These are phyloP conservation scores for Paraphaeosphaeria sporulosa DNA, from an alignment of 2,329 filamentous ascomycete species.

Conservation along the genomic window DNA sequence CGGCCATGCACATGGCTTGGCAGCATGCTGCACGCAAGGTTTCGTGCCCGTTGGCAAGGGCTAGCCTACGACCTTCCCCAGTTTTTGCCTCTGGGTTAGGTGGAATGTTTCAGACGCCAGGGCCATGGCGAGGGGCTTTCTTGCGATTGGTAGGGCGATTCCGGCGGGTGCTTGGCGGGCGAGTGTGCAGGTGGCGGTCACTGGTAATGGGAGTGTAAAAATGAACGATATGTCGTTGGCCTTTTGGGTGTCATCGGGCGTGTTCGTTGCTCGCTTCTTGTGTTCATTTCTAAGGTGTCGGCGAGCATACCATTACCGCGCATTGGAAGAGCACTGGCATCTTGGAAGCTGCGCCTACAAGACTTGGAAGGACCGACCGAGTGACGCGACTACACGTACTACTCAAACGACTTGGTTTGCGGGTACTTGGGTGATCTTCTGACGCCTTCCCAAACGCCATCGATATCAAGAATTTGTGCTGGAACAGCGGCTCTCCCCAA, in stretches of 20 bases:
- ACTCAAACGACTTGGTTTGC: too few species aligned
- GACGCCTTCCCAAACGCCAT: too few species aligned
- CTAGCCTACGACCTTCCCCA: background rate
- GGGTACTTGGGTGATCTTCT: too few species aligned
- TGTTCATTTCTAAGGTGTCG: too few species aligned
- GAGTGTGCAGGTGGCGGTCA: too few species aligned
- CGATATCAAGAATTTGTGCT: background rate
- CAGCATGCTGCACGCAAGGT: background rate
- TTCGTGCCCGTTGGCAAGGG: background rate
- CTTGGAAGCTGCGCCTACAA: background rate
- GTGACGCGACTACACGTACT: too few species aligned
- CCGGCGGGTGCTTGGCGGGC: background rate
- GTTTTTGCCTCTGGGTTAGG: background rate
- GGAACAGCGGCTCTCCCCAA: background rate
- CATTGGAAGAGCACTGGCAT: too few species aligned
- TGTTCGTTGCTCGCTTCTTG: too few species aligned
- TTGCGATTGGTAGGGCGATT: conserved; percentile 9
- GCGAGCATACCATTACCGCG: too few species aligned
- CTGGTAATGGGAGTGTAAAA: too few species aligned
- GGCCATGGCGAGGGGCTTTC: background rate
- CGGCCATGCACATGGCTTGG: background rate
- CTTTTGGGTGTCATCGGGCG: too few species aligned
- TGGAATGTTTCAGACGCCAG: conserved; percentile 4
- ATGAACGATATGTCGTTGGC: background rate
- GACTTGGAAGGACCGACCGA: too few species aligned